A percentile compares a stretch with the other conserved stretches of the same genome.
Conservation (phyloP, 805 yeast genomes). For the Zygotorulaspora sp. region DNA sequence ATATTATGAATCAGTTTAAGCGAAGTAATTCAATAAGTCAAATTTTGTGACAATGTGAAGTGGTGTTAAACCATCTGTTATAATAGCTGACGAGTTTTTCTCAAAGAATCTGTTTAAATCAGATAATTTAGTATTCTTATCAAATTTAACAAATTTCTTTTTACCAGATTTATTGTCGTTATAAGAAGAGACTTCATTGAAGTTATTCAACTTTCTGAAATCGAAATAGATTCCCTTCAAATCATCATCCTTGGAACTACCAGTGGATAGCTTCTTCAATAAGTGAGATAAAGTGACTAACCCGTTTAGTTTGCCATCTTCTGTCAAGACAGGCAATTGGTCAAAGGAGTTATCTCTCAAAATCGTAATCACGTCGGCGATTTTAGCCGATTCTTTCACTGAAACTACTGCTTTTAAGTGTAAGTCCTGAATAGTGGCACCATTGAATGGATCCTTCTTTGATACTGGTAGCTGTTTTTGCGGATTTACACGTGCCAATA, state of each 20-base stretch:
- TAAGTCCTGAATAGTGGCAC: constrained; percentile 62
- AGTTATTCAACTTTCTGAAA: constrained; percentile 65
- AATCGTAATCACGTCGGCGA: constrained; percentile 61
- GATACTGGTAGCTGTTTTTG: constrained; percentile 32
- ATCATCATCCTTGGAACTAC: constrained; percentile 51
- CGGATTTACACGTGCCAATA: constrained; percentile 35
- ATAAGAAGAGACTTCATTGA: constrained; percentile 54
- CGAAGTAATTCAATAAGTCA: constrained; percentile 58
- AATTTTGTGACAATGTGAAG: constrained; percentile 84
- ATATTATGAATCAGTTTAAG: constrained; percentile 16
- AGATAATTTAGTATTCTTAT: constrained; percentile 57
- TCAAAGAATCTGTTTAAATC: constrained; percentile 77
- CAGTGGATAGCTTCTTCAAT: constrained; percentile 60
- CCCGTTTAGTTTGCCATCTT: constrained; percentile 62
- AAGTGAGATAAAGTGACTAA: constrained; percentile 71
- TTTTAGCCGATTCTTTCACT: constrained; percentile 55
- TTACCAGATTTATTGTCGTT: constrained; percentile 58
- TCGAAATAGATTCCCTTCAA: constrained; percentile 53
- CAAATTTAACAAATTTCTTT: constrained; percentile 63
- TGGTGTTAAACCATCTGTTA: constrained; percentile 72
- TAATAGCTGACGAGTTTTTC: constrained; percentile 77
- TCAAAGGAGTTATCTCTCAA: constrained; percentile 76
- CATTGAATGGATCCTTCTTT: constrained; percentile 43
- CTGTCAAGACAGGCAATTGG: constrained; percentile 70
- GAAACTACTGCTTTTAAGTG: constrained; percentile 77